Percentiles rank a stretch among this genome's conserved stretches.
phyloP scores from a whole-genome alignment of 2,329 filamentous ascomycete species.

The Ophiostoma sp. region DNA sequence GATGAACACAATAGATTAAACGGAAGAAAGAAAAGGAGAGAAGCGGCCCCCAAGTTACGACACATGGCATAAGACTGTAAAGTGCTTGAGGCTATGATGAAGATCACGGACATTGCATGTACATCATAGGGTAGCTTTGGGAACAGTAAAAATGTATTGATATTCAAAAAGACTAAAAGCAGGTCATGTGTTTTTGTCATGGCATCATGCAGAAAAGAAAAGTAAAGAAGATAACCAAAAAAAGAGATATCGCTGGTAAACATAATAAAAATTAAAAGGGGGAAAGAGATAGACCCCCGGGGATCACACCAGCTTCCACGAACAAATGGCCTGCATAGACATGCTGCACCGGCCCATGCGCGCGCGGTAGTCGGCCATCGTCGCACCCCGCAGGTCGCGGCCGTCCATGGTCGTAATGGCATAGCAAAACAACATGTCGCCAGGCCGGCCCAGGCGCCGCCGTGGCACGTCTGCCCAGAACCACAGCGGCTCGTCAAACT shows the following conservation, averaged over 20 bases:
- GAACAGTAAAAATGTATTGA: not conserved
- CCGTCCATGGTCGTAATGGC: constrained; percentile 54
- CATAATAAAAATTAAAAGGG: not conserved
- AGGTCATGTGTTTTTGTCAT: not conserved
- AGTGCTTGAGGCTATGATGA: not conserved
- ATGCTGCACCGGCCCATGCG: constrained; percentile 49
- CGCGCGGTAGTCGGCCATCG: constrained; percentile 47
- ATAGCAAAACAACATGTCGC: constrained; percentile 66
- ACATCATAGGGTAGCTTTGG: not conserved
- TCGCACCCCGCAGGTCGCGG: constrained; percentile 50
- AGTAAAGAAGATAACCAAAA: not conserved
- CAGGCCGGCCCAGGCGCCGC: constrained; percentile 64
- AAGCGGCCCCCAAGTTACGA: not conserved
- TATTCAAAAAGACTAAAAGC: not conserved
- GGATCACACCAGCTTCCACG: constrained; percentile 56
- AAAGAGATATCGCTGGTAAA: not conserved
- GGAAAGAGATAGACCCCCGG: too few relatives aligned
- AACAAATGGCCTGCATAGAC: constrained; percentile 46
- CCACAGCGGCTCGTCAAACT: constrained; percentile 69
- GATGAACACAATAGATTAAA: not conserved
- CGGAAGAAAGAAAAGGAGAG: not conserved
- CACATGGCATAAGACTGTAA: not conserved
- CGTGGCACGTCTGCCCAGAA: constrained; percentile 79
- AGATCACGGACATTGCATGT: not conserved
- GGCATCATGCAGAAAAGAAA: not conserved